These are phyloP conservation scores for Apocynum venetum DNA, from an alignment of 257 asterid species.

Conservation along the genomic window DNA sequence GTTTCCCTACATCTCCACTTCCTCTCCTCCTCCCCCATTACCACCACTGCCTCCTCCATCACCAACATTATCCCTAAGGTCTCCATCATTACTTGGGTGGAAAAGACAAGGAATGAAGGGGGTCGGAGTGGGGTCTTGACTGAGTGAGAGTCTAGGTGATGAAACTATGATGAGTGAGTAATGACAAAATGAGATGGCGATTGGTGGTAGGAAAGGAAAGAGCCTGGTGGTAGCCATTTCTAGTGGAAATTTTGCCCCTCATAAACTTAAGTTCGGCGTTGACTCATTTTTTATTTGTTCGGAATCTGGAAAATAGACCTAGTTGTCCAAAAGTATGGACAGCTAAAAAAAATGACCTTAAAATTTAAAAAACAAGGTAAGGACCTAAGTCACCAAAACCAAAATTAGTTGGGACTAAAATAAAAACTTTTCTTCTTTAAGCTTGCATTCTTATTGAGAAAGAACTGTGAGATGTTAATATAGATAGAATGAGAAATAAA, in stretches of 20 bases:
- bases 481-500: too few relatives aligned
- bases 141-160: conserved; percentile 19
- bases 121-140: conserved; percentile 15
- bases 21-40: conserved; percentile 23
- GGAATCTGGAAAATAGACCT: too few relatives aligned
- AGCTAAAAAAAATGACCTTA: too few relatives aligned
- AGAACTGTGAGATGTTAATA: background rate
- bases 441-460: background rate
- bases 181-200: conserved; percentile 12
- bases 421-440: too few relatives aligned
- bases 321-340: too few relatives aligned
- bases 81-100: conserved; percentile 20
- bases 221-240: conserved; percentile 17
- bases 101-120: conserved; percentile 35
- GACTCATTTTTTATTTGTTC: too few relatives aligned
- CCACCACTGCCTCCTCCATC: conserved; percentile 28
- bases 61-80: conserved; percentile 14
- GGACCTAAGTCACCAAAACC: too few relatives aligned
- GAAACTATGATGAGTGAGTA: conserved; percentile 9
- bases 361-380: too few relatives aligned
- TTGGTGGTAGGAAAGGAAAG: conserved; percentile 10
- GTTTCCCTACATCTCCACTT: conserved; percentile 60
- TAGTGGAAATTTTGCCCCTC: too few relatives aligned
- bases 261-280: too few relatives aligned
- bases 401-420: too few relatives aligned